Evolutionary conservation across 73 alveolate genomes (phyloP), one percentile per base, ranked within the genome.

Genomic region (Paramecium octaurelia): DNA sequence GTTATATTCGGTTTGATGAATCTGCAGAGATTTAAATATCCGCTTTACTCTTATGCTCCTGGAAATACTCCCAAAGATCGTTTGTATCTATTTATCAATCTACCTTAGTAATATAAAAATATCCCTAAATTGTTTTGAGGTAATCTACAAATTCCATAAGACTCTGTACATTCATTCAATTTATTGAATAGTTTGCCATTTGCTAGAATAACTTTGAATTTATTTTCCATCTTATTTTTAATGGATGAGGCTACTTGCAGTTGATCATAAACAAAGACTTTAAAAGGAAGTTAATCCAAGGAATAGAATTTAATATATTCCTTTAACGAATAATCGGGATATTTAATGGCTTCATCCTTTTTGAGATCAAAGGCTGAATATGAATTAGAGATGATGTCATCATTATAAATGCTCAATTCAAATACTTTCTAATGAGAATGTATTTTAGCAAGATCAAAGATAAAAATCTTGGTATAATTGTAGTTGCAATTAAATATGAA

Each of bases 261-360:
- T 80, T 44, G 10, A 42, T 43, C 91, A 12, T 80, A 9, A 9
- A 80, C n/a, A 46, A 5, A 42, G 8, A 80, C 20, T 23, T 80
- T 80, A 48, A 4, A 80, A 10, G 91, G 76, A 23, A 44, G 27
- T 24, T 18, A 5, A 24, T 46, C 91, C 16, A 80, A 23, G 2
- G 70, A 80, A 35, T 80, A 80, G 31, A 18, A 31, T 24, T 80
- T 43, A 0, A 80, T 31, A 80, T 80, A 80, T 80, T 80, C 75
- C 29, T 48, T 80, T 80, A 80, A 46, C 3, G 91, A 80, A 43
- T 44, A 80, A 46, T 80, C 91, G 16, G 91, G 91, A 31, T 31
- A 44, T 80, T 43, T 42, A 31, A 46, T 21, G 10, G 91, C 75
- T 5, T 80, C 75, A 18, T 40, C 73, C n/a, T 10, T 23, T 11